phyloP scores from a whole-genome alignment of 2,329 filamentous ascomycete species.

The Helotiales sp. region DNA sequence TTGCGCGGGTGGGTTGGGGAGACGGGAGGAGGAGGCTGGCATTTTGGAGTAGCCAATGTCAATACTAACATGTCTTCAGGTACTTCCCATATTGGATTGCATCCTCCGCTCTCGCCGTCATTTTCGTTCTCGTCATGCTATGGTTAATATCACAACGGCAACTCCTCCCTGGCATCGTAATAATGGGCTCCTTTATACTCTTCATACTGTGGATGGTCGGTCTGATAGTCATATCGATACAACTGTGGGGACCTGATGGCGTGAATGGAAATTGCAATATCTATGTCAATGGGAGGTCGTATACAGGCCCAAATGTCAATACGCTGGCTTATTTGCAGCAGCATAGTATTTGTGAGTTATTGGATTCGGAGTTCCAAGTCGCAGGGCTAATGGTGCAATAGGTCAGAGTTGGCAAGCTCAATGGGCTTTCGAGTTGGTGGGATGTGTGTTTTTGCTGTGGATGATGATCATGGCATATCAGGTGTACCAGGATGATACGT shows the following conservation, averaged over 20 bases:
- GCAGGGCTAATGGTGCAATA: constrained; percentile 40
- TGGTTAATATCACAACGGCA: constrained; percentile 65
- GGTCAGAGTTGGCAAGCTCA: constrained; percentile 68
- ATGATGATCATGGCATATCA: constrained; percentile 72
- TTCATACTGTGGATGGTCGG: constrained; percentile 73
- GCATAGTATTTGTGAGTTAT: constrained; percentile 62
- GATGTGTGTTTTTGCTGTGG: constrained; percentile 66
- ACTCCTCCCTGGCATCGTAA: constrained; percentile 68
- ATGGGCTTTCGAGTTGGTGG: constrained; percentile 66
- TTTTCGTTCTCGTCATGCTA: constrained; percentile 70
- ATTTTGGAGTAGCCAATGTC: too few species aligned
- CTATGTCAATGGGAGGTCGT: constrained; percentile 58
- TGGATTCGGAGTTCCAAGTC: background rate
- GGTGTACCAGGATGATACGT: constrained; percentile 51
- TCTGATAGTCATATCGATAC: constrained; percentile 63
- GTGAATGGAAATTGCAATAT: constrained; percentile 65
- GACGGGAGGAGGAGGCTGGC: too few species aligned
- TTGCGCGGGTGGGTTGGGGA: background rate
- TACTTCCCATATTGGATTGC: constrained; percentile 72
- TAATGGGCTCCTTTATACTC: constrained; percentile 67
- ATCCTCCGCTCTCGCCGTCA: constrained; percentile 61
- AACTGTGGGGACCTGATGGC: constrained; percentile 65
- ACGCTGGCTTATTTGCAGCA: constrained; percentile 70
- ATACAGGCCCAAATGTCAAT: constrained; percentile 55
- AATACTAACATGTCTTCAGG: constrained; percentile 50